Percentiles rank a stretch among this genome's conserved stretches.
These are phyloP conservation scores for Cordyceps fumosorosea DNA, from an alignment of 2,329 filamentous ascomycete genomes.

Conservation along the genomic window DNA sequence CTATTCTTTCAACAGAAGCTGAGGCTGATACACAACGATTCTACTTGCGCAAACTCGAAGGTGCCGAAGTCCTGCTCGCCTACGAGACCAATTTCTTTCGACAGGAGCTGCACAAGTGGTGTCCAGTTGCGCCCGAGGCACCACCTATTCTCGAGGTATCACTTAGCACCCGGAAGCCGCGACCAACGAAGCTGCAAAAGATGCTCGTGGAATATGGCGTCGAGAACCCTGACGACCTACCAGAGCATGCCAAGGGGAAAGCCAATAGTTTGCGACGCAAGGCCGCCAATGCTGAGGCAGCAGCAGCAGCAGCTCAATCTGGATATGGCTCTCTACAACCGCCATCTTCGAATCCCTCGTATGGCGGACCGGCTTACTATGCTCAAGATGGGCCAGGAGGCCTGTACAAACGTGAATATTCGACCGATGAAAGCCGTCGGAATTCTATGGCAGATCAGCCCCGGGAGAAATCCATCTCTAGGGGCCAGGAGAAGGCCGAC, in stretches of 20 bases:
- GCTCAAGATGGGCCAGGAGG: conserved; percentile 13
- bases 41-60: conserved; percentile 94
- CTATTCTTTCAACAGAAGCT: conserved; percentile 71
- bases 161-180: conserved; percentile 86
- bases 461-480: neutral
- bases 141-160: conserved; percentile 84
- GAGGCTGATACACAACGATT: conserved; percentile 89
- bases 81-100: conserved; percentile 98
- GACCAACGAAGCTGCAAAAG: conserved; percentile 95
- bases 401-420: neutral
- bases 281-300: conserved; percentile 52
- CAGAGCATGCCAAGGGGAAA: conserved; percentile 74
- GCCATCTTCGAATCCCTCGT: conserved; percentile 18
- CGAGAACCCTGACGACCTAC: conserved; percentile 83
- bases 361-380: conserved; percentile 18
- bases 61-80: conserved; percentile 84
- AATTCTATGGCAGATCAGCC: neutral
- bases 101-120: conserved; percentile 92
- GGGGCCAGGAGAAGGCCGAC: neutral
- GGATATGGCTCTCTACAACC: conserved; percentile 17
- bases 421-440: neutral
- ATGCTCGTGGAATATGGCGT: conserved; percentile 84
- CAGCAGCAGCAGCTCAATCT: conserved; percentile 30
- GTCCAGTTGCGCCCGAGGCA: conserved; percentile 76
- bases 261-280: conserved; percentile 68